Conservation (phyloP, 192 early-diverging fungal species). For the Coemansia sp. region DNA sequence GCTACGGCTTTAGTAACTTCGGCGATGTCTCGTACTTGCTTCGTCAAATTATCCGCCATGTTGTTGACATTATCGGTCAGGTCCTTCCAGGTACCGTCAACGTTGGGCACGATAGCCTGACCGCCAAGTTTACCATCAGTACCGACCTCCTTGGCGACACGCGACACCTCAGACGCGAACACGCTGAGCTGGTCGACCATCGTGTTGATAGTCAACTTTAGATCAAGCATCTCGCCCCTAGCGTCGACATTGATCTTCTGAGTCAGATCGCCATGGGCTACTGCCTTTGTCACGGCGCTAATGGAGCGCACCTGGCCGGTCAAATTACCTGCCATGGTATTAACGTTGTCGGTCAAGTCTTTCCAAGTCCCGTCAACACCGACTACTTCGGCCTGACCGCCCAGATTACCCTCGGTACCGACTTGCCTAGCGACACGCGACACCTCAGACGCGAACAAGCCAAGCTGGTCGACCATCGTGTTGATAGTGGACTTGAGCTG, state of each 20-base stretch:
- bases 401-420: conserved; percentile 70
- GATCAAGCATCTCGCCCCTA: conserved; percentile 64
- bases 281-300: conserved; percentile 67
- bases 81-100: conserved; percentile 67
- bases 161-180: conserved; percentile 57
- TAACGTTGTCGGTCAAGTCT: conserved; percentile 72
- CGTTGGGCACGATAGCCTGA: conserved; percentile 61
- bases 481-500: conserved; percentile 65
- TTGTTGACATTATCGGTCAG: conserved; percentile 72
- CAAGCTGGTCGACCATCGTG: conserved; percentile 68
- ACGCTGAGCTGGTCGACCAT: conserved; percentile 65
- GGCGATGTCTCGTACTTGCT: conserved; percentile 70
- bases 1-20: conserved; percentile 69
- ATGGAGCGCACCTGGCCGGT: conserved; percentile 72
- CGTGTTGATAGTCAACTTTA: conserved; percentile 66
- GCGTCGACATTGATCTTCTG: conserved; percentile 60
- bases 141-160: conserved; percentile 65
- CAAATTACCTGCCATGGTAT: conserved; percentile 69
- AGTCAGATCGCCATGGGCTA: conserved; percentile 69
- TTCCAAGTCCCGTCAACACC: conserved; percentile 72
- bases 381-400: conserved; percentile 67
- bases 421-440: conserved; percentile 70
- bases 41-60: conserved; percentile 70
- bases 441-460: conserved; percentile 68
- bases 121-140: conserved; percentile 71